Conservation (phyloP, 352 stramenopile species). For the Phytopythium cucurbitacearum region DNA sequence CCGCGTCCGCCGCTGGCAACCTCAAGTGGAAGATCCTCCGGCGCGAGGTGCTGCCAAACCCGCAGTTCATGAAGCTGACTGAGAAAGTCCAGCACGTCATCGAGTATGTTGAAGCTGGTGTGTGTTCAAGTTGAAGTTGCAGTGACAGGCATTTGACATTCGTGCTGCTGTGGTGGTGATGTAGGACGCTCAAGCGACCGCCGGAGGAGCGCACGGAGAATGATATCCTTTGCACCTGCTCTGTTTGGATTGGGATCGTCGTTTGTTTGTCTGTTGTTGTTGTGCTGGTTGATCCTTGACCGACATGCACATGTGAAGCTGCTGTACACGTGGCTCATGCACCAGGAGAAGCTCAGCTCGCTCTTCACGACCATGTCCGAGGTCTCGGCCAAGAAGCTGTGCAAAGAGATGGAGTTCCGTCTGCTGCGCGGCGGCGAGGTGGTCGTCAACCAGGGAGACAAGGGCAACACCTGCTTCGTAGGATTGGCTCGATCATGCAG, state of each 20-base stretch:
- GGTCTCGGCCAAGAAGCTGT: slow-evolving; percentile 79
- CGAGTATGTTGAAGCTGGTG: slow-evolving; percentile 21
- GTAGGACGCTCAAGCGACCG: slow-evolving; percentile 54
- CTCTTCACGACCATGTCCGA: slow-evolving; percentile 86
- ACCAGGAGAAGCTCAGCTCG: slow-evolving; percentile 82
- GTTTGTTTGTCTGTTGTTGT: neutral
- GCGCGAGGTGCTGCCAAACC: slow-evolving; percentile 35
- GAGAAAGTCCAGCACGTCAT: slow-evolving; percentile 68
- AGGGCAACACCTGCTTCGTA: slow-evolving; percentile 85
- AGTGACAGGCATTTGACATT: neutral
- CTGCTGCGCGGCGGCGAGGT: slow-evolving; percentile 63
- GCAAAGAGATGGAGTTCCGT: slow-evolving; percentile 84
- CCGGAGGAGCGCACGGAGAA: slow-evolving; percentile 62
- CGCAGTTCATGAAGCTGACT: slow-evolving; percentile 53
- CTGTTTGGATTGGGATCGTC: neutral
- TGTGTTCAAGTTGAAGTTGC: neutral
- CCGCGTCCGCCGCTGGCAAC: no score
- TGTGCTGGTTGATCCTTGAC: slow-evolving; percentile 8
- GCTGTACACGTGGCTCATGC: slow-evolving; percentile 83
- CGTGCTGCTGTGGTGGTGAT: neutral
- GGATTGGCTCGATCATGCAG: neutral
- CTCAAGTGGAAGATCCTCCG: slow-evolving; percentile 25
- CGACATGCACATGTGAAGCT: slow-evolving; percentile 42
- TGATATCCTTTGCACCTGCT: slow-evolving; percentile 36
- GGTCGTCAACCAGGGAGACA: slow-evolving; percentile 80